These are phyloP conservation scores for Kingdonia uniflora DNA, from an alignment of 164 flowering plant genomes.

Conservation along the genomic window DNA sequence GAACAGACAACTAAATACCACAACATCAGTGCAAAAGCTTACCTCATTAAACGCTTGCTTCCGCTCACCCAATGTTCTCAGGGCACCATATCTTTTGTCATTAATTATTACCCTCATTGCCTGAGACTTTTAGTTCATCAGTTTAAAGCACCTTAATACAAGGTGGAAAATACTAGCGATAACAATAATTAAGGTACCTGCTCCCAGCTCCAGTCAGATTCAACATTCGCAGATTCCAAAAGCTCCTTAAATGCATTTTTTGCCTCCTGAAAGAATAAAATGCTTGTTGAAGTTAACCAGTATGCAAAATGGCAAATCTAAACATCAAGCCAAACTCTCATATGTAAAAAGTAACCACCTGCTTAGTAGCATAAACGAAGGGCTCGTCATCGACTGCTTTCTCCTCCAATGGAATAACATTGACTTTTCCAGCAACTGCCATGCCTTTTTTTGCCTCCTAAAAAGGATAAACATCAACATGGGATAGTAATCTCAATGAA, in stretches of 20 bases:
- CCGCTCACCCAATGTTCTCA: slow-evolving; percentile 89
- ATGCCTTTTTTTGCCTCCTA: slow-evolving; percentile 72
- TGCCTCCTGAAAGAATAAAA: slow-evolving; percentile 55
- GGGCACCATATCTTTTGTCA: slow-evolving; percentile 94
- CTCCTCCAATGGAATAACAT: slow-evolving; percentile 55
- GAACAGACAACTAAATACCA: not conserved
- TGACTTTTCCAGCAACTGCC: slow-evolving; percentile 59
- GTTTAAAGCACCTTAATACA: not conserved
- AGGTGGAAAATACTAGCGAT: not conserved
- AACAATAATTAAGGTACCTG: slow-evolving; percentile 38
- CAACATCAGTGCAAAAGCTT: not conserved
- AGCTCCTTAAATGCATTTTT: slow-evolving; percentile 89
- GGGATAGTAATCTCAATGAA: too few species aligned
- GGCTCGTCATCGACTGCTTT: slow-evolving; percentile 69
- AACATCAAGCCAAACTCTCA: not conserved
- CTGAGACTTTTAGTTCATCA: slow-evolving; percentile 25
- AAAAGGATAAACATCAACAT: not conserved
- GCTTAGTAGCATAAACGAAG: slow-evolving; percentile 67
- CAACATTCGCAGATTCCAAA: slow-evolving; percentile 82
- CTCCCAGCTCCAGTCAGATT: slow-evolving; percentile 97
- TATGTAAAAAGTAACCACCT: slow-evolving; percentile 25
- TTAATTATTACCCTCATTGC: slow-evolving; percentile 83
- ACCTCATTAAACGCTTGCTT: slow-evolving; percentile 99
- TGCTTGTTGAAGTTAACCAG: not conserved
- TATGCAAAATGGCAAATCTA: not conserved